Evolutionary conservation across 805 yeast species (phyloP).

Genomic region (Lipomyces orientalis): DNA sequence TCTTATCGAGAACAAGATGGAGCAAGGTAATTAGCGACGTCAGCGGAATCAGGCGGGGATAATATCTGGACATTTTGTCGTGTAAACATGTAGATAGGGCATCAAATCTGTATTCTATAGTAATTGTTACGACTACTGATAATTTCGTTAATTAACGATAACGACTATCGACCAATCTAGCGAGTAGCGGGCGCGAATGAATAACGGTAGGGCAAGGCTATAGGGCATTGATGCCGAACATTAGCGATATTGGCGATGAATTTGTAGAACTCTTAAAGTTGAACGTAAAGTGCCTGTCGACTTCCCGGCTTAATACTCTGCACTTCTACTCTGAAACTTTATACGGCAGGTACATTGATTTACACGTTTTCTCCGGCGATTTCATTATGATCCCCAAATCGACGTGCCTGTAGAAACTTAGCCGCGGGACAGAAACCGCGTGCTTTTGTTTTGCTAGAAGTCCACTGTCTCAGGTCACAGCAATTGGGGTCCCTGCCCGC

Average conservation of each 20-base stretch:
- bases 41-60: neutral
- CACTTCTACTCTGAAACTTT: neutral
- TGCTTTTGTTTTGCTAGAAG: neutral
- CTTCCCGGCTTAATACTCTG: no score
- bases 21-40: slow-evolving; percentile 41
- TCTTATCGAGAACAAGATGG: slow-evolving; percentile 92
- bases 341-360: neutral
- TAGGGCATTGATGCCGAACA: neutral
- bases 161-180: neutral
- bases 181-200: neutral
- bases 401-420: neutral
- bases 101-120: neutral
- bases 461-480: neutral
- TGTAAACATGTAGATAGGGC: neutral
- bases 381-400: neutral
- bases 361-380: neutral
- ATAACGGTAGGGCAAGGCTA: neutral
- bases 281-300: no score
- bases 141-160: neutral
- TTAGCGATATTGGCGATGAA: neutral
- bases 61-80: neutral
- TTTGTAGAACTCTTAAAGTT: no score
- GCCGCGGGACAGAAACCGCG: neutral
- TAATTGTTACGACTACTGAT: neutral
- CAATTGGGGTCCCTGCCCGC: neutral